Evolutionary conservation across 2,329 filamentous ascomycete species (phyloP), one percentile per base, ranked within the genome.

Genomic region (Aspergillus calidoustus): DNA sequence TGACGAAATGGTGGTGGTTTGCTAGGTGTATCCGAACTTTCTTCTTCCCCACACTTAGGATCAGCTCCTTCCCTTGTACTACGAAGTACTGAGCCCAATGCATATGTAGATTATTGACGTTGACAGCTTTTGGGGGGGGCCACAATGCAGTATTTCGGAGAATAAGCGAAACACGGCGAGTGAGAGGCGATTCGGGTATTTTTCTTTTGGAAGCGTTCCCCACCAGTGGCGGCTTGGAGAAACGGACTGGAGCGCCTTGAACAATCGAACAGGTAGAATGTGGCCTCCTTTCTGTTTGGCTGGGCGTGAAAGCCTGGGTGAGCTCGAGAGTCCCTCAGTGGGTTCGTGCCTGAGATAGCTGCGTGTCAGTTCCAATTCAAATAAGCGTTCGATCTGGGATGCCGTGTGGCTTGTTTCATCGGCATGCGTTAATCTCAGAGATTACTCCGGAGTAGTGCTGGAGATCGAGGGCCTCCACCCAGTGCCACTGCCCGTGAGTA

Each of bases 321-420:
- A 54, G 38, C 47, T 46, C 23, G 3, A 54, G 47, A 60, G 30
- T 53, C 60, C 47, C 54, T 31, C 46, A 51, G 57, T 59, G 56
- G 48, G 65, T 67, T 67, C 60, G 64, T 67, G 64, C 64, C 64
- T 67, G 53, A 54, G 22, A 48, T 55, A 41, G 50, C 57, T 60
- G 49, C 59, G 64, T 62, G 64, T 57, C 28, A 55, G 60, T 43
- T 57, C 22, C 59, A 38, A 41, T 30, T 51, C 48, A 34, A 61
- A 59, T 51, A 61, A 51, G 62, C 51, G 57, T 66, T 53, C 54
- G 41, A 54, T 46, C 17, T 31, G 43, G 50, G 50, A 48, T 58
- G 19, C 43, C 30, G 60, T 41, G 63, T 41, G 51, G 60, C 52
- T 57, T 61, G 63, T 60, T 65, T 63, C 60, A 62, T 63, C 49